These are phyloP conservation scores for Coemansia sp. DNA, from an alignment of 192 early-diverging fungal genomes.

Conservation along the genomic window DNA sequence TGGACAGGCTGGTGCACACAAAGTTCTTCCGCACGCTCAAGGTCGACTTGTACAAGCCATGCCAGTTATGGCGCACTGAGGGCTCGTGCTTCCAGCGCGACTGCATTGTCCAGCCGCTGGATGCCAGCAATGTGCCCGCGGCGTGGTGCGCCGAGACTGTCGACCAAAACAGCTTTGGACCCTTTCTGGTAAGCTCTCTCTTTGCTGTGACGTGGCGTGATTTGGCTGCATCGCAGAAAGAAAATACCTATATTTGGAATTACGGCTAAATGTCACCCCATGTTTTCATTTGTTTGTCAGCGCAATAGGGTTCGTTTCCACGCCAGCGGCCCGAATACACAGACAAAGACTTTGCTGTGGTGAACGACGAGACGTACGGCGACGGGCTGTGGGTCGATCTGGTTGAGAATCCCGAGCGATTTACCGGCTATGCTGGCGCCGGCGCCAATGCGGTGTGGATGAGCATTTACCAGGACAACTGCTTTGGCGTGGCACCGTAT, in stretches of 20 bases:
- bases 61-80: constrained; percentile 88
- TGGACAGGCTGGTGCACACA: constrained; percentile 78
- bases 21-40: constrained; percentile 91
- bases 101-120: constrained; percentile 81
- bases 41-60: constrained; percentile 83
- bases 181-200: constrained; percentile 46
- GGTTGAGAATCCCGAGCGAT: constrained; percentile 90
- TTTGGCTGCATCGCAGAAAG: not conserved
- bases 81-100: constrained; percentile 78
- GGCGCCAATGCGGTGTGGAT: constrained; percentile 89
- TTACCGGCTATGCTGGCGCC: constrained; percentile 92
- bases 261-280: constrained; percentile 8
- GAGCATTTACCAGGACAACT: constrained; percentile 97
- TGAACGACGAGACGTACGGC: constrained; percentile 73
- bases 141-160: constrained; percentile 62
- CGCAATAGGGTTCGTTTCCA: constrained; percentile 21
- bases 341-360: constrained; percentile 83
- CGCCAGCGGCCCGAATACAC: constrained; percentile 61
- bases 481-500: constrained; percentile 73
- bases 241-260: constrained; percentile 4
- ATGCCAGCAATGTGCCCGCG: constrained; percentile 64
- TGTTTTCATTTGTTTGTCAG: not conserved
- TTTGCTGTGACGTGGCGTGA: constrained; percentile 33
- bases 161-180: constrained; percentile 70
- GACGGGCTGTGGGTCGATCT: constrained; percentile 89